Conservation (phyloP, 331 rosid genomes). For the Cydonia oblonga region DNA sequence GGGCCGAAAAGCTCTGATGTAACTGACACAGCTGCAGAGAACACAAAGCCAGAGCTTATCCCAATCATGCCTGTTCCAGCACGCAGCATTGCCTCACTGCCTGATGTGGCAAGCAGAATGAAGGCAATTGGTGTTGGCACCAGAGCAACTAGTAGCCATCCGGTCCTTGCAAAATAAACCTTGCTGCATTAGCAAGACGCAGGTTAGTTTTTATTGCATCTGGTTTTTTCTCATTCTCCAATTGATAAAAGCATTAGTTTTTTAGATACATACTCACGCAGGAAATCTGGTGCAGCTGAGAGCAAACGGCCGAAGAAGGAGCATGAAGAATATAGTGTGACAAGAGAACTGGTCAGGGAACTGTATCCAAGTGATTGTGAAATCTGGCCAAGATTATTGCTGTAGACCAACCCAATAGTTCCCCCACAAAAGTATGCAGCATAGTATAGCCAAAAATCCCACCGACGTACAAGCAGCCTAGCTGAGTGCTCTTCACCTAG, state of each 20-base stretch:
- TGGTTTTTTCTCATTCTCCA: background rate
- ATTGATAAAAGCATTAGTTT: background rate
- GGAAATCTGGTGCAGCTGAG: slow-evolving; percentile 68
- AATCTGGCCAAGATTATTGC: slow-evolving; percentile 84
- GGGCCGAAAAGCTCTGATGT: slow-evolving; percentile 93
- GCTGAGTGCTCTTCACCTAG: slow-evolving; percentile 62
- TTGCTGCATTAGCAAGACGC: slow-evolving; percentile 59
- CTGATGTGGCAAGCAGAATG: slow-evolving; percentile 53
- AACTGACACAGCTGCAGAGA: slow-evolving; percentile 89
- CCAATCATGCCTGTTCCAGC: slow-evolving; percentile 70
- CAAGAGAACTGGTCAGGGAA: slow-evolving; percentile 46
- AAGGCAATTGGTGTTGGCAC: slow-evolving; percentile 85
- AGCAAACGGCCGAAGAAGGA: slow-evolving; percentile 86
- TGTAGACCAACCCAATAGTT: slow-evolving; percentile 71
- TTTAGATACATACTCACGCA: slow-evolving; percentile 39
- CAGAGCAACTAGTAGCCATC: slow-evolving; percentile 72
- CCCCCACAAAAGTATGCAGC: slow-evolving; percentile 69
- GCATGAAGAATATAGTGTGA: slow-evolving; percentile 62
- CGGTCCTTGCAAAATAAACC: slow-evolving; percentile 76
- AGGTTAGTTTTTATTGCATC: background rate
- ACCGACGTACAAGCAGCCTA: slow-evolving; percentile 26
- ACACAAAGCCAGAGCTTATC: slow-evolving; percentile 83
- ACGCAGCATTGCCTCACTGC: slow-evolving; percentile 29
- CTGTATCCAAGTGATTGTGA: slow-evolving; percentile 55
- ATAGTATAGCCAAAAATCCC: slow-evolving; percentile 78